Base-by-base conservation (phyloP, 2,329 filamentous ascomycete genomes). In the Sordariomycetes sp. region DNA sequence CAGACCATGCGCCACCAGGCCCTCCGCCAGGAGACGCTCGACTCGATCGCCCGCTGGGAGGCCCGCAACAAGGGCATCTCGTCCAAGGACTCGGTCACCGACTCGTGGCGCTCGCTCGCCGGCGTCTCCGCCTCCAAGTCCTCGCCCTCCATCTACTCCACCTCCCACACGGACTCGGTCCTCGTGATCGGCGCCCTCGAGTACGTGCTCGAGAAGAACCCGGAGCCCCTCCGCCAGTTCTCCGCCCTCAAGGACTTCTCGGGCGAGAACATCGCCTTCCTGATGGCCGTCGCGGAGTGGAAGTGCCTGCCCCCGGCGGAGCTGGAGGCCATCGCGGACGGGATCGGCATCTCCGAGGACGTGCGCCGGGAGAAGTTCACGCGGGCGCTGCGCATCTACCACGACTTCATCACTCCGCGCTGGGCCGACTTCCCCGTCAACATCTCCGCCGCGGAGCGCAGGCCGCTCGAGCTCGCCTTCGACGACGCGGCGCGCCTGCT, bases 201-300 rank as follows among this genome's bases (percentile, higher is more conserved):
- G 61, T 74, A 81, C 60, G 80, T 83, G 4, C 72, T 89, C 0
- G 72, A 77, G 58, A 74, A 76, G 55, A 85, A 86, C 65, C 80
- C 82, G 0, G 72, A 76, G 4, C 80, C 81, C 0, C 75, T 89
- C 0, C 81, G 85, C 59, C 70, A 82, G 57, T 89, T 86, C 66
- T 85, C 86, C 0, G 84, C 85, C 0, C 73, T 81, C 1, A 76
- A 79, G 40, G 86, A 88, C 63, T 88, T 88, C 65, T 87, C 85
- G 0, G 85, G 84, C 16, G 86, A 89, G 67, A 89, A 89, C 65
- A 84, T 88, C 62, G 79, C 84, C 53, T 88, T 88, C 67, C 70
- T 88, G 5, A 80, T 77, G 10, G 72, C 75, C 48, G 78, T 87
- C 10, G 72, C 76, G 2, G 74, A 78, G 59, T 87, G 82, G 80